Evolutionary conservation across 805 yeast species (phyloP).

Genomic region (Pichia californica): DNA sequence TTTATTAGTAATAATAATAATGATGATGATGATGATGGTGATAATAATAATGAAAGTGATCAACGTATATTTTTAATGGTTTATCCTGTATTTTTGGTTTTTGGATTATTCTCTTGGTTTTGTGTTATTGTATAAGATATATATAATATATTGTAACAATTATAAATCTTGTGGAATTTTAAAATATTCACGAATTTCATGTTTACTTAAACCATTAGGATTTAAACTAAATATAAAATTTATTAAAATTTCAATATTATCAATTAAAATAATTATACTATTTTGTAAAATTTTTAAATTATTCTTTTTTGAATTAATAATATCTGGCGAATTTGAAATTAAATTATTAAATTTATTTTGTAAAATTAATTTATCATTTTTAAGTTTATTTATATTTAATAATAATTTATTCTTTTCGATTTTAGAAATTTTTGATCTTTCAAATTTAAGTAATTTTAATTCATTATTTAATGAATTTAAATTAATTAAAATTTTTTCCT

Average conservation of each 20-base stretch:
- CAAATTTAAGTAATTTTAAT: slow-evolving; percentile 8
- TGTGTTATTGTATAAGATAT: slow-evolving; percentile 37
- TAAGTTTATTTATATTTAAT: slow-evolving; percentile 8
- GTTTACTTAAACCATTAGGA: slow-evolving; percentile 25
- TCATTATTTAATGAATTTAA: slow-evolving; percentile 12
- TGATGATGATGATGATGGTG: slow-evolving; percentile 38
- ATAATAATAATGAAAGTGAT: slow-evolving; percentile 48
- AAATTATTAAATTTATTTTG: slow-evolving; percentile 8
- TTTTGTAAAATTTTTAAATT: slow-evolving; percentile 3
- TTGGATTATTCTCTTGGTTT: slow-evolving; percentile 48
- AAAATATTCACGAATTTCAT: slow-evolving; percentile 32
- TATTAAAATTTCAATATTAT: slow-evolving; percentile 37
- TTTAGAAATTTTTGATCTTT: not conserved
- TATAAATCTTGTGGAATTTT: slow-evolving; percentile 38
- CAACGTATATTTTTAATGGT: slow-evolving; percentile 47
- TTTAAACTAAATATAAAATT: slow-evolving; percentile 27
- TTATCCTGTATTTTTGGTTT: slow-evolving; percentile 48
- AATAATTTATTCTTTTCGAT: slow-evolving; percentile 6
- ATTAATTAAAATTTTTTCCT: slow-evolving; percentile 2
- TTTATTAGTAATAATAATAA: no score
- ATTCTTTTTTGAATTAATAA: not conserved
- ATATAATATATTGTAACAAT: no score
- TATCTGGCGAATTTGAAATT: slow-evolving; percentile 3
- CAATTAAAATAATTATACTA: slow-evolving; percentile 19
- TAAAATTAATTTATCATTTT: slow-evolving; percentile 7